Evolutionary conservation across 805 yeast genomes (phyloP).

Genomic region (Saturnispora hagleri): DNA sequence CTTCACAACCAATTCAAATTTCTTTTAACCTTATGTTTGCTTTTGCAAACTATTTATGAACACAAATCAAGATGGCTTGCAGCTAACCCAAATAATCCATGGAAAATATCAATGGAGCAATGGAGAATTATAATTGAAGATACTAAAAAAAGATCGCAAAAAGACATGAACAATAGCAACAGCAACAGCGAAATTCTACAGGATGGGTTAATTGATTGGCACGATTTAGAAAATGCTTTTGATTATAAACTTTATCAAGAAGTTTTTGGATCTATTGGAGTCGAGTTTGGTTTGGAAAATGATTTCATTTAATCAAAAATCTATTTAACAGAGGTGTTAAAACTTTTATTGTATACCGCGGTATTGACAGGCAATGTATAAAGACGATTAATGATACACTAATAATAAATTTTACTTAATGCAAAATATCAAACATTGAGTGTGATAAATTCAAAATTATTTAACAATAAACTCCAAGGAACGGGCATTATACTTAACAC

Average conservation of each 20-base stretch:
- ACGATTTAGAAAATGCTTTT: not conserved
- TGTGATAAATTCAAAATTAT: conserved; percentile 3
- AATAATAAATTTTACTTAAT: not conserved
- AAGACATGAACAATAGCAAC: not conserved
- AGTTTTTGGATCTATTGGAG: not conserved
- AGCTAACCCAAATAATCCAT: not conserved
- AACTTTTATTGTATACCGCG: not conserved
- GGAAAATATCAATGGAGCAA: not conserved
- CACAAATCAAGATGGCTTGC: not conserved
- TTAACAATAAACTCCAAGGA: conserved; percentile 51
- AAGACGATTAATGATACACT: not conserved
- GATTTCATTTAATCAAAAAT: not conserved
- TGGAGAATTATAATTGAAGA: conserved; percentile 5
- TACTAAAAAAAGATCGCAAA: not conserved
- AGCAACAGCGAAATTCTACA: not conserved
- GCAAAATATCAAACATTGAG: not conserved
- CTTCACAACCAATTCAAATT: conserved; percentile 14
- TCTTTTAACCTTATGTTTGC: conserved; percentile 12
- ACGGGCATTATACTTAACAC: conserved; percentile 71
- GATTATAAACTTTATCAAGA: not conserved
- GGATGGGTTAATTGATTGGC: not conserved
- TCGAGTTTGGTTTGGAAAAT: not conserved
- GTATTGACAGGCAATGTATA: not conserved
- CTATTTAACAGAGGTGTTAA: too few relatives aligned
- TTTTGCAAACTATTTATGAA: conserved; percentile 12